Base-by-base conservation (phyloP, 108 stramenopile genomes). In the Cyclotella cryptica region DNA sequence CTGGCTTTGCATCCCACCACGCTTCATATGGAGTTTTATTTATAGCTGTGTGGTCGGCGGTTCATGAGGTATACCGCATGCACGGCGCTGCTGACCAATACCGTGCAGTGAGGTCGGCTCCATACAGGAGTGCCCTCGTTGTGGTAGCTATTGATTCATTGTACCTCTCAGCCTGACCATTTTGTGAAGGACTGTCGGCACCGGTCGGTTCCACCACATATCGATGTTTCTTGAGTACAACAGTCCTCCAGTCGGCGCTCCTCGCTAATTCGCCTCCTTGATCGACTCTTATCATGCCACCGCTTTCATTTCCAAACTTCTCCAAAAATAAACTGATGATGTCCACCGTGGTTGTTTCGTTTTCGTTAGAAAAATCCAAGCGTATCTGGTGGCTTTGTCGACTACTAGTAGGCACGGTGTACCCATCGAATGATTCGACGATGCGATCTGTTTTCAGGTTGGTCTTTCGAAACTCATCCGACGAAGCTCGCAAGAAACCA, bases 401-500 rank as follows among this genome's bases (percentile, higher is more conserved):
- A 58, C 27, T 4, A 58, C 27, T 4, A 28, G 4, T 0, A 58
- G 57, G 27, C 9, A 58, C 6, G 57, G 1, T 26, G 57, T 28
- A 58, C 2, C 57, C 57, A 58, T 58, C 57, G 24, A 28, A 58
- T 13, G 57, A 58, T 27, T 24, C 27, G 3, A 58, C 57, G 24
- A 65, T 29, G 10, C 63, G 35, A 44, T 65, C 39, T 22, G 39
- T 19, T 14, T 29, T 43, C 3, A 35, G 27, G 21, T 41, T 29
- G 0, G 39, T 24, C 3, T 6, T 24, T 4, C n/a, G 3, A 41
- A 35, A 65, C 5, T 65, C 29, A 5, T 21, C 22, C 15, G 52
- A 53, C 5, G 69, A 69, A 0, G 69, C 69, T 35, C 69, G 15
- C 30, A 69, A 24, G 19, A 69, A 69, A 35, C 69, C 51, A 51